These are phyloP conservation scores for Fusarium newnesense DNA, from an alignment of 2,329 filamentous ascomycete species.

Conservation along the genomic window DNA sequence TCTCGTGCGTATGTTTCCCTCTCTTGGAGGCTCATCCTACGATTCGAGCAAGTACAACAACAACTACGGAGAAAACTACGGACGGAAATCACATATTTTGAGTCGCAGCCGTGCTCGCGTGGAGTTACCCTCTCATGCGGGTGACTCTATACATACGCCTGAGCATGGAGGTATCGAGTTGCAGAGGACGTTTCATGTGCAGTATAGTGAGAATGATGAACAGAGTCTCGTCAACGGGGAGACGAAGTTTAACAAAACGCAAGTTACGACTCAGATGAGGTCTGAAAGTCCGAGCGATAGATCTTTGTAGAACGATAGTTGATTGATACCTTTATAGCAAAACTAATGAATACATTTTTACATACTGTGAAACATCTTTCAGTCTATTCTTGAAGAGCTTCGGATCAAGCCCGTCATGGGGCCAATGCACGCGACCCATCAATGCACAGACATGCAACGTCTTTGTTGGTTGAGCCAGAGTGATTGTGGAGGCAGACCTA, in stretches of 20 bases:
- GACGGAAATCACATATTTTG: slow-evolving; percentile 34
- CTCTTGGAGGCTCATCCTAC: slow-evolving; percentile 39
- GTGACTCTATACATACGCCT: slow-evolving; percentile 26
- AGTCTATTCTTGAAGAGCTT: not conserved
- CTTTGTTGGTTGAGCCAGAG: not conserved
- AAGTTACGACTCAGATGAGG: slow-evolving; percentile 21
- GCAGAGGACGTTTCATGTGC: slow-evolving; percentile 39
- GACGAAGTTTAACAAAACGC: slow-evolving; percentile 8
- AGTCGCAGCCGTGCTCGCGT: slow-evolving; percentile 34
- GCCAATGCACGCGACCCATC: not conserved
- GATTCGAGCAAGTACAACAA: slow-evolving; percentile 42
- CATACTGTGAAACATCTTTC: no score
- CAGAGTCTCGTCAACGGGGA: slow-evolving; percentile 27
- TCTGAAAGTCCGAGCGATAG: slow-evolving; percentile 17
- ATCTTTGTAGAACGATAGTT: slow-evolving; percentile 2
- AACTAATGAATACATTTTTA: not conserved
- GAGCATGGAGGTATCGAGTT: slow-evolving; percentile 40
- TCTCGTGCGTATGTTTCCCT: slow-evolving; percentile 45
- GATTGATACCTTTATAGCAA: not conserved
- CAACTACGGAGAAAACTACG: slow-evolving; percentile 34
- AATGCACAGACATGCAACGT: not conserved
- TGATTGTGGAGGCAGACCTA: fast-evolving
- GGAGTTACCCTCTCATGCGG: slow-evolving; percentile 33
- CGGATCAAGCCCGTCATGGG: fast-evolving
- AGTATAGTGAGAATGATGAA: slow-evolving; percentile 42